Base-by-base conservation (phyloP, 768 basidiomycete genomes). In the Pulveroboletus ravenelii region DNA sequence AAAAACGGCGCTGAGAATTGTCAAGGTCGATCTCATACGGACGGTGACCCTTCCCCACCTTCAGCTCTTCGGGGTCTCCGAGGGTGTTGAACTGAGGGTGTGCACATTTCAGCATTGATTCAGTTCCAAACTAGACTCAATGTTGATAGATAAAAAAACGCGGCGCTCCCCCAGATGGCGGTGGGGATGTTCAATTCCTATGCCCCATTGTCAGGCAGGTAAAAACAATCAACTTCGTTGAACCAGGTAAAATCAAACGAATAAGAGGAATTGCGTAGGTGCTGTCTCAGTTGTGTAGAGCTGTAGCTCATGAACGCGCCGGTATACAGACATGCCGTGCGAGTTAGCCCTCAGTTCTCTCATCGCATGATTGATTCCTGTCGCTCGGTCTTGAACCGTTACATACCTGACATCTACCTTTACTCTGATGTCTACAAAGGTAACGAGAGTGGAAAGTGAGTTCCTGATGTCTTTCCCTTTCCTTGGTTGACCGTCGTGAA, bases 351-450 rank as follows among this genome's bases (percentile, higher is more conserved):
- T 20, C 94, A 98, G 64, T 91, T 99, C 65, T 96, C 94, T 2
- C 96, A 96, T 67, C 81, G 96, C 35, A 92, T 98, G 86, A 96
- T 99, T 44, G 95, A 97, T 60, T 81, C 94, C 8, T 84, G 91
- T 15, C 84, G 96, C 35, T 93, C 91, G 3, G 77, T 99, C 20
- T 75, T 99, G 39, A 98, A 97, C 66, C 87, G 93, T 5, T 96
- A 89, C 67, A 96, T 98, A 51, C 95, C 96, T 34, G 96, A 99
- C 65, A 93, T 97, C 27, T 97, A 98, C 70, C 81, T 99, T 35
- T 95, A 97, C 67, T 95, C 96, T 4, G 96, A 99, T 56, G 93
- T 97, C 20, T 98, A 96, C 72, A 95, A 96, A 66, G 94, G 94
- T 7, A 89, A 91, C 15, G 96, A 98, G 54, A 93, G 92, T 57